Evolutionary conservation across 495 filamentous ascomycete species (phyloP).

Genomic region (Massariosphaeria phaeospora): DNA sequence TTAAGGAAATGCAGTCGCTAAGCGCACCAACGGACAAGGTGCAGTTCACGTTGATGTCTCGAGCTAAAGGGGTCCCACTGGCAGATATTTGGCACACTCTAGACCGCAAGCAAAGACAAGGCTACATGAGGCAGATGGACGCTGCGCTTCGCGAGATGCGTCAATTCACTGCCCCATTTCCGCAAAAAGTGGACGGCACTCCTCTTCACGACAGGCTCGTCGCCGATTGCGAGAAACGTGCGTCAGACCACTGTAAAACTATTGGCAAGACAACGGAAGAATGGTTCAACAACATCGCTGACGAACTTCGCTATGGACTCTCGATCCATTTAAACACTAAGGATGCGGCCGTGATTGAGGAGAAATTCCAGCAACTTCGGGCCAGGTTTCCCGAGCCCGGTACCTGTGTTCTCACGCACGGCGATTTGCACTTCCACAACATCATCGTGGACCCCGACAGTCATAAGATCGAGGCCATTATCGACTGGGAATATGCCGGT

Average conservation of each 20-base stretch:
- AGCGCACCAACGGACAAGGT: neutral
- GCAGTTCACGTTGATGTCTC: constrained; percentile 5
- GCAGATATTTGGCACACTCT: neutral
- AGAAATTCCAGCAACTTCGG: neutral
- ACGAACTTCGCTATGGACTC: constrained; percentile 5
- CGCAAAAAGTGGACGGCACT: neutral
- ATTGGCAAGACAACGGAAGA: constrained; percentile 6
- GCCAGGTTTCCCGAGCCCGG: constrained; percentile 1
- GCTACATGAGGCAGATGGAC: neutral
- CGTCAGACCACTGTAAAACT: neutral
- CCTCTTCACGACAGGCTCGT: constrained; percentile 1
- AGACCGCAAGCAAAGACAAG: neutral
- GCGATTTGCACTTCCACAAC: constrained; percentile 1
- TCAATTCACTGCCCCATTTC: constrained; percentile 3
- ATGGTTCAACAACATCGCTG: constrained; percentile 1
- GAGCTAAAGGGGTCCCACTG: neutral
- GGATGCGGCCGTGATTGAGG: neutral
- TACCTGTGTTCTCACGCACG: constrained; percentile 5
- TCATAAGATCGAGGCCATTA: constrained; percentile 7
- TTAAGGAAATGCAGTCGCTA: neutral
- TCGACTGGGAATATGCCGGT: constrained; percentile 9
- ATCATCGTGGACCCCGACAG: constrained; percentile 2
- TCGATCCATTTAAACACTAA: neutral
- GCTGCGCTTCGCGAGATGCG: constrained; percentile 5
- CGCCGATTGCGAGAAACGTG: neutral